These are phyloP conservation scores for Pueraria montana DNA, from an alignment of 306 rosid species.

Conservation along the genomic window DNA sequence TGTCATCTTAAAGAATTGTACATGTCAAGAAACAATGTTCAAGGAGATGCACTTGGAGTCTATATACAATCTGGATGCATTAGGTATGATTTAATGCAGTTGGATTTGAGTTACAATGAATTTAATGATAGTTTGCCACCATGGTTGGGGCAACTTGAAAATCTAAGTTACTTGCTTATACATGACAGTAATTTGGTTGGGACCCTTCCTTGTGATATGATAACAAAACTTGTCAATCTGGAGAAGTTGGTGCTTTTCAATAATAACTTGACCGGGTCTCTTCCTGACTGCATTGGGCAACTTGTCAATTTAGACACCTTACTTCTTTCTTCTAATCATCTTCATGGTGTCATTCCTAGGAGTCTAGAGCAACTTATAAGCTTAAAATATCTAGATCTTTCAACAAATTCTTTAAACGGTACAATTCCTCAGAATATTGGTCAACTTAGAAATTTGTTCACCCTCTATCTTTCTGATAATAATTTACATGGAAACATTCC, in stretches of 20 bases:
- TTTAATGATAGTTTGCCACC: constrained; percentile 21
- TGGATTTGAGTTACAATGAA: neutral
- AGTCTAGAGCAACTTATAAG: constrained; percentile 39
- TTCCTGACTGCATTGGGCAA: constrained; percentile 37
- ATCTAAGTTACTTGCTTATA: neutral
- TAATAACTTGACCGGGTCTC: constrained; percentile 36
- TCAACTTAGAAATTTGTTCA: neutral
- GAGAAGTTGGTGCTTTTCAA: neutral
- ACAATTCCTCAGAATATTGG: constrained; percentile 38
- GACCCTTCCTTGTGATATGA: constrained; percentile 17
- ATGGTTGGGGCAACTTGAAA: constrained; percentile 38
- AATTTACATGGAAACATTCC: constrained; percentile 43
- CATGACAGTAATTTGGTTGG: neutral
- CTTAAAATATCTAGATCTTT: constrained; percentile 17
- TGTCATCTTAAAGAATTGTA: constrained; percentile 32
- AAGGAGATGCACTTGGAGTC: constrained; percentile 12
- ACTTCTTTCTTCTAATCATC: constrained; percentile 33
- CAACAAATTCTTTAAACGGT: constrained; percentile 23
- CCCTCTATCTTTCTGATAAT: constrained; percentile 12
- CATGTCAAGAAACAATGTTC: constrained; percentile 38
- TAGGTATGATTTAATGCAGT: neutral
- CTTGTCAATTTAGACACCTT: neutral
- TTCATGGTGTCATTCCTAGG: constrained; percentile 46
- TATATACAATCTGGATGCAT: constrained; percentile 16
- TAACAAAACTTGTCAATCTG: constrained; percentile 33